Percentiles rank a stretch among this genome's conserved stretches.
Evolutionary conservation across 2,329 filamentous ascomycete genomes (phyloP).

Genomic region (Fusarium sp.): DNA sequence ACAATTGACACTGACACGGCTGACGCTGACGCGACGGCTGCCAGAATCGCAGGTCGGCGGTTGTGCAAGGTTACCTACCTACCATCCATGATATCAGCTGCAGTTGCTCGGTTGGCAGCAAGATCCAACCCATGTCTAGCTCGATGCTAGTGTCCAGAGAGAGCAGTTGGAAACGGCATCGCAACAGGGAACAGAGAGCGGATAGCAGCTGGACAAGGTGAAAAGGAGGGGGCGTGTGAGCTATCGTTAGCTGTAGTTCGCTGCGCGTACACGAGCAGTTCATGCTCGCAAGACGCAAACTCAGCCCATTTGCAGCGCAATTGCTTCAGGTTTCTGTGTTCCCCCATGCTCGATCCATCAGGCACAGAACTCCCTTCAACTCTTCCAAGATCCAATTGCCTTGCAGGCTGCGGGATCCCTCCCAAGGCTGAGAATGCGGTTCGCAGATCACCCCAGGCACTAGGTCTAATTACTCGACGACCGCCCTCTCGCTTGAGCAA

Average conservation of each 20-base stretch:
- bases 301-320: background rate
- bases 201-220: conserved; percentile 11
- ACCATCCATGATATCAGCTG: conserved; percentile 20
- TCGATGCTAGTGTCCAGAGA: conserved; percentile 39
- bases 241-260: conserved; percentile 6
- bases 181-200: conserved; percentile 15
- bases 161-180: conserved; percentile 31
- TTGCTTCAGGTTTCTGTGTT: background rate
- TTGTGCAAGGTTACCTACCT: conserved; percentile 33
- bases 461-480: background rate
- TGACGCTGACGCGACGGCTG: conserved; percentile 15
- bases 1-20: conserved; percentile 9
- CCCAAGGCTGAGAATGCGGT: conserved; percentile 22
- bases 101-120: conserved; percentile 37
- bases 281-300: conserved; percentile 19
- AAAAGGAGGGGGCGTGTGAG: conserved; percentile 33
- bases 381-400: conserved; percentile 16
- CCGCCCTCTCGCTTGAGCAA: background rate
- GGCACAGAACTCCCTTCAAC: background rate
- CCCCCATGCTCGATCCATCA: conserved; percentile 3
- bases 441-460: conserved; percentile 24
- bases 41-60: conserved; percentile 27
- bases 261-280: conserved; percentile 25
- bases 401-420: conserved; percentile 29
- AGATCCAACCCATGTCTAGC: conserved; percentile 39